These are phyloP conservation scores for Bolboschoenoplectus hybrid DNA, from an alignment of 202 grass and related monocot species.

Conservation along the genomic window DNA sequence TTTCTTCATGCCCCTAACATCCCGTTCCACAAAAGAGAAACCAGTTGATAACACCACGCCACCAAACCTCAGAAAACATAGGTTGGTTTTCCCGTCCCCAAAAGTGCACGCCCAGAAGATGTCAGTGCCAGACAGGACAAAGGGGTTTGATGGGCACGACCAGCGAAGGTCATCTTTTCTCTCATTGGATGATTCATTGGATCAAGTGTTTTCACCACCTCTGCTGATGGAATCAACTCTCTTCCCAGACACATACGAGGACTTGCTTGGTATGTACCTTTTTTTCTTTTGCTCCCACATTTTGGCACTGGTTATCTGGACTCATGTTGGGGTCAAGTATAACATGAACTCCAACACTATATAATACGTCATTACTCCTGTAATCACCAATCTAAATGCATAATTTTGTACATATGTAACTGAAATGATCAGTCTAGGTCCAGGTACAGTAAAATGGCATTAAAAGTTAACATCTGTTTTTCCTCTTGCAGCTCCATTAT, in stretches of 20 bases:
- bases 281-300: constrained; percentile 33
- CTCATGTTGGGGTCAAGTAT: not conserved
- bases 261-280: constrained; percentile 77
- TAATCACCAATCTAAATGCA: not conserved
- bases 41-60: constrained; percentile 42
- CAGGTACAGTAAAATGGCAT: not conserved
- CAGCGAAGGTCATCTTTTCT: constrained; percentile 48
- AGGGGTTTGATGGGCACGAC: constrained; percentile 41
- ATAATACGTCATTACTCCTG: not conserved
- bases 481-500: constrained; percentile 66
- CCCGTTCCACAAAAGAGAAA: constrained; percentile 54
- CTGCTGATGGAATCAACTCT: constrained; percentile 79
- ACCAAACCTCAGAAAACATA: constrained; percentile 62
- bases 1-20: constrained; percentile 79
- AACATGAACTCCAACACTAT: not conserved
- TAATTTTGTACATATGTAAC: constrained; percentile 8
- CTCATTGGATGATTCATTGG: constrained; percentile 69
- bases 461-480: not conserved
- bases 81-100: constrained; percentile 44
- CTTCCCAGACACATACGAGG: constrained; percentile 80
- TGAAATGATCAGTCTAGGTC: constrained; percentile 10
- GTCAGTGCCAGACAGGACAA: constrained; percentile 35
- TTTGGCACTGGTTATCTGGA: not conserved
- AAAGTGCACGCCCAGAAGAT: constrained; percentile 47
- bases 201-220: constrained; percentile 96